Base-by-base conservation (phyloP, 2,329 filamentous ascomycete genomes). In the Microcera coccophila region DNA sequence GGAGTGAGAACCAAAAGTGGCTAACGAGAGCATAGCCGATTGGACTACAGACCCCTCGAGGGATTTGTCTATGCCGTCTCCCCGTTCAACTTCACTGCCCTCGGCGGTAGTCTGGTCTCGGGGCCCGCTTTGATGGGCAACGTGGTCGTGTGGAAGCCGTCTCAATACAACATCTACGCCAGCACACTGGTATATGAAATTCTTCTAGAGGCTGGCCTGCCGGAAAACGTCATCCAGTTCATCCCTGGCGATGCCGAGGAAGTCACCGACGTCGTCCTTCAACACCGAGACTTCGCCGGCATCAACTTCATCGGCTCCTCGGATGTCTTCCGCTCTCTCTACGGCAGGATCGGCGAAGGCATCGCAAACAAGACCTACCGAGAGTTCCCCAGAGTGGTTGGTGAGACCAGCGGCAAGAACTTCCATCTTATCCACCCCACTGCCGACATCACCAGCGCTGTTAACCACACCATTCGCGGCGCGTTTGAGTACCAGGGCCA, bases 71-170 rank as follows among this genome's bases (percentile, higher is more conserved):
- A 96, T 62, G 90, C 90, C 21, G 82, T 96, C 56, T 88, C 84
- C 31, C 90, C 90, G 15, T 96, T 96, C 77, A 96, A 96, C 74
- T 96, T 96, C 70, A 95, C 90, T 10, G 90, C 90, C 44, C 94
- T 97, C 54, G 90, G 83, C 10, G 90, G 84, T 37, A 95, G 95
- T 68, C 72, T 97, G 32, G 81, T 86, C 14, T 85, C 81, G 20
- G 84, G 87, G 1, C 90, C 91, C 7, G 90, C 89, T 1, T 72
- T 96, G 40, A 82, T 96, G 75, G 90, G 90, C 41, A 97, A 97
- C 65, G 91, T 96, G 1, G 89, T 95, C 3, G 70, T 97, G 36
- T 97, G 90, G 90, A 97, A 97, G 75, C 90, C 90, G 10, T 93
- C 87, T 5, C 88, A 90, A 53, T 84, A 75, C 15, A 88, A 90